phyloP scores from a whole-genome alignment of 306 rosid genomes.

The Ammopiptanthus mongolicus region DNA sequence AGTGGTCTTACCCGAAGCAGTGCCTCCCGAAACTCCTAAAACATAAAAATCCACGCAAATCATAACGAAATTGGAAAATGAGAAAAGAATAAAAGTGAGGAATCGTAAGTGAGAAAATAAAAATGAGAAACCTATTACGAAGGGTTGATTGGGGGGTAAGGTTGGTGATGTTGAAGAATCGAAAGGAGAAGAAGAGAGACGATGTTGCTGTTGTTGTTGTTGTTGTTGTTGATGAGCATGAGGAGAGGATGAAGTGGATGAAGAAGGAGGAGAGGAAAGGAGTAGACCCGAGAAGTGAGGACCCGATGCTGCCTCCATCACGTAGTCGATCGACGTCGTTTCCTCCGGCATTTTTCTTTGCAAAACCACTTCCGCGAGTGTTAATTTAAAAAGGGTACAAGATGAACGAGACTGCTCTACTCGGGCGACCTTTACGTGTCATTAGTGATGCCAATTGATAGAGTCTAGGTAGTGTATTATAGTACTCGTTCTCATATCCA shows the following conservation, averaged over 20 bases:
- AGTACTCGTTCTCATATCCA: too few relatives aligned
- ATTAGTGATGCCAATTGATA: too few relatives aligned
- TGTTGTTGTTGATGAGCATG: too few relatives aligned
- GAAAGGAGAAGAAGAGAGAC: constrained; percentile 9
- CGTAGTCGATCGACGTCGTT: too few relatives aligned
- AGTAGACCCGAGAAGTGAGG: constrained; percentile 72
- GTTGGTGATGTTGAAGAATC: constrained; percentile 14
- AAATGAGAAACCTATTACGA: constrained; percentile 49
- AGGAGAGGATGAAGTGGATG: constrained; percentile 26
- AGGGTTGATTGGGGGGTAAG: constrained; percentile 37
- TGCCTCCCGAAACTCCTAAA: constrained; percentile 75
- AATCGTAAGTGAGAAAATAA: not conserved
- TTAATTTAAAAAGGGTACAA: too few relatives aligned
- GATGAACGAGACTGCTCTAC: too few relatives aligned
- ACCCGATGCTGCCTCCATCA: constrained; percentile 70
- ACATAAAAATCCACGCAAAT: not conserved
- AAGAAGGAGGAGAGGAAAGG: constrained; percentile 32
- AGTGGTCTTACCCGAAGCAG: constrained; percentile 83
- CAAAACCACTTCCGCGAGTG: too few relatives aligned
- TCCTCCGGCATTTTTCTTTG: too few relatives aligned
- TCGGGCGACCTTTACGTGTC: too few relatives aligned
- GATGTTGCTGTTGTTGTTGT: constrained; percentile 19
- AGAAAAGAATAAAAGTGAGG: too few relatives aligned
- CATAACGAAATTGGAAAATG: not conserved
- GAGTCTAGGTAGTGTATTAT: too few relatives aligned